Evolutionary conservation across 805 yeast genomes (phyloP).

Genomic region (Wickerhamiella kurtzmanii): DNA sequence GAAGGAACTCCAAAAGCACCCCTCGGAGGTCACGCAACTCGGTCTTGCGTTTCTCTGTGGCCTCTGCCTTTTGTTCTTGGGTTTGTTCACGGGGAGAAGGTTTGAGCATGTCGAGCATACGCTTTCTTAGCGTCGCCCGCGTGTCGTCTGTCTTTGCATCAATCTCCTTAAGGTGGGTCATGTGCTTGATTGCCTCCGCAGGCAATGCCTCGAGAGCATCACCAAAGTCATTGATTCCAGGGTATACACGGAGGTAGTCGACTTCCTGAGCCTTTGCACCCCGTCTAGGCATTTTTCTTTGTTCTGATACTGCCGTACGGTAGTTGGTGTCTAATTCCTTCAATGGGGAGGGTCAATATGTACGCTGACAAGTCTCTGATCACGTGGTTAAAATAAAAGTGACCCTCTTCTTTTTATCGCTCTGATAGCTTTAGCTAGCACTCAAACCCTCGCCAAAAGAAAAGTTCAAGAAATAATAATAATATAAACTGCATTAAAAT

Average conservation of each 20-base stretch:
- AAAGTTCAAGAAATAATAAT: no score
- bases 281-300: neutral
- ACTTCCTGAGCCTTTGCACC: conserved; percentile 7
- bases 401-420: no score
- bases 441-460: no score
- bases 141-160: conserved; percentile 83
- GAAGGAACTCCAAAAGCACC: conserved; percentile 55
- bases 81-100: conserved; percentile 22
- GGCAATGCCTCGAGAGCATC: conserved; percentile 91
- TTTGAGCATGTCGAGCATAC: conserved; percentile 37
- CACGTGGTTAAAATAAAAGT: no score
- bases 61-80: conserved; percentile 16
- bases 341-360: no score
- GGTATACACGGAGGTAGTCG: conserved; percentile 30
- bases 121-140: conserved; percentile 49
- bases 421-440: no score
- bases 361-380: no score
- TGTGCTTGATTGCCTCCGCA: conserved; percentile 62
- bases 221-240: conserved; percentile 82
- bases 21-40: conserved; percentile 28
- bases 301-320: neutral
- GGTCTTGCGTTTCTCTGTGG: conserved; percentile 1
- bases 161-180: conserved; percentile 79
- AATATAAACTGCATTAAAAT: no score
- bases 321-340: no score